Percentiles rank a stretch among this genome's conserved stretches.
Evolutionary conservation across 1,139 yeast species (phyloP).

Genomic region (Blastobotrys raffinosifermentans): DNA sequence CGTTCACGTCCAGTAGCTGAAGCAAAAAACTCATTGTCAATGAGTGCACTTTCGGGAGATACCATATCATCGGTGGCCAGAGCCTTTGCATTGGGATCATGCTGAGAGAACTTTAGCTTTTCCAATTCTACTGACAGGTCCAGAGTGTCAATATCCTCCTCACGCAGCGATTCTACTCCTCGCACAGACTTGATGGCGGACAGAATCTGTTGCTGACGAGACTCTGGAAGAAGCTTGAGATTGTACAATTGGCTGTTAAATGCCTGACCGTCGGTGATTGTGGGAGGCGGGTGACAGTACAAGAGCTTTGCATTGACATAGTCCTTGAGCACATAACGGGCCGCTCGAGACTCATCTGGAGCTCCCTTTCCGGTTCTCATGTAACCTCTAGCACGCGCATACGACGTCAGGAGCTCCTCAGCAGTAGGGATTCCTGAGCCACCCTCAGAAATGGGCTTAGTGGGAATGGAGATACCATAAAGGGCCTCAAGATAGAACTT

Average conservation of each 20-base stretch:
- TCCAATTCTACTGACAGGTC: conserved; percentile 66
- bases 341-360: conserved; percentile 95
- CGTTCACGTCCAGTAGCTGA: conserved; percentile 61
- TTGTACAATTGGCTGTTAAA: conserved; percentile 74
- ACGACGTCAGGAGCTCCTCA: conserved; percentile 80
- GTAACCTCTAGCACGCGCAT: conserved; percentile 94
- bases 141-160: conserved; percentile 40
- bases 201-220: conserved; percentile 62
- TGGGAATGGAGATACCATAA: conserved; percentile 86
- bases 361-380: conserved; percentile 91
- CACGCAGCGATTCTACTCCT: conserved; percentile 9
- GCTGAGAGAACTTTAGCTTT: conserved; percentile 73
- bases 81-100: conserved; percentile 34
- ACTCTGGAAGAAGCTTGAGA: conserved; percentile 52
- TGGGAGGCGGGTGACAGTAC: conserved; percentile 85
- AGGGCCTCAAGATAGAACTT: conserved; percentile 83
- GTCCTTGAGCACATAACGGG: conserved; percentile 88
- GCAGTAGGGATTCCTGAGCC: conserved; percentile 88
- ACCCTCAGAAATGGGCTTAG: conserved; percentile 72
- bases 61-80: conserved; percentile 30
- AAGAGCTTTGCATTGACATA: conserved; percentile 88
- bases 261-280: conserved; percentile 32
- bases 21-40: conserved; percentile 79
- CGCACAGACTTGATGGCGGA: conserved; percentile 20
- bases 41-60: conserved; percentile 44